These are phyloP conservation scores for Tetraselmis striata DNA, from an alignment of 139 green algal genomes.

Conservation along the genomic window DNA sequence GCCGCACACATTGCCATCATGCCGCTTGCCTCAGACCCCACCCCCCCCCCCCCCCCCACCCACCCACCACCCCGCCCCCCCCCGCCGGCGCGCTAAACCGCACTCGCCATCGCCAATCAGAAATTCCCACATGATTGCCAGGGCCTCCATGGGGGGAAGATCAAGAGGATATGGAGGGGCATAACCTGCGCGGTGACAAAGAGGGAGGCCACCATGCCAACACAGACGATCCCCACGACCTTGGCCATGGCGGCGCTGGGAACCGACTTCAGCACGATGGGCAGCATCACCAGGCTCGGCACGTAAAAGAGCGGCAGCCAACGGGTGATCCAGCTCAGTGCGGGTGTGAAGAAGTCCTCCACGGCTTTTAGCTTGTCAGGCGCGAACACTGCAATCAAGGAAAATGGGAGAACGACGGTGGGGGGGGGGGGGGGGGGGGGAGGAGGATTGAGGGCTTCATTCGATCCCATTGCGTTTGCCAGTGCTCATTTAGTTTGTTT, in stretches of 20 bases:
- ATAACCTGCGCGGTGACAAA: constrained; percentile 47
- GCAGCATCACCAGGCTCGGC: constrained; percentile 73
- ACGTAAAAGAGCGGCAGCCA: constrained; percentile 91
- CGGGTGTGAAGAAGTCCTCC: constrained; percentile 47
- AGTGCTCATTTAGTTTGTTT: too few relatives aligned
- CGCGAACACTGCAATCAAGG: not conserved
- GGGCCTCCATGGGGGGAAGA: too few relatives aligned
- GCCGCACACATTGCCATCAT: not conserved
- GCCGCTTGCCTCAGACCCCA: not conserved
- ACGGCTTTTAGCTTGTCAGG: not conserved
- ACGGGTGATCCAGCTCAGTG: constrained; percentile 68
- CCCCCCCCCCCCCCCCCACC: too few relatives aligned
- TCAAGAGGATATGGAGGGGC: too few relatives aligned
- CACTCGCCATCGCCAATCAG: too few relatives aligned
- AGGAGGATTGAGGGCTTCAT: too few relatives aligned
- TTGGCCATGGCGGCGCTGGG: constrained; percentile 36
- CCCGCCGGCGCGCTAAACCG: too few relatives aligned
- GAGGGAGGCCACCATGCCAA: constrained; percentile 55
- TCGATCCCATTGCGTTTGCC: too few relatives aligned
- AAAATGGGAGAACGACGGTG: too few relatives aligned
- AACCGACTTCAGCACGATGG: constrained; percentile 42
- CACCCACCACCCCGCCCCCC: too few relatives aligned
- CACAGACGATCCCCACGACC: constrained; percentile 37
- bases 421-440: too few relatives aligned
- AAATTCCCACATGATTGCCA: too few relatives aligned